Evolutionary conservation across 2,329 filamentous ascomycete genomes (phyloP).

Genomic region (Pseudogymnoascus sp.): DNA sequence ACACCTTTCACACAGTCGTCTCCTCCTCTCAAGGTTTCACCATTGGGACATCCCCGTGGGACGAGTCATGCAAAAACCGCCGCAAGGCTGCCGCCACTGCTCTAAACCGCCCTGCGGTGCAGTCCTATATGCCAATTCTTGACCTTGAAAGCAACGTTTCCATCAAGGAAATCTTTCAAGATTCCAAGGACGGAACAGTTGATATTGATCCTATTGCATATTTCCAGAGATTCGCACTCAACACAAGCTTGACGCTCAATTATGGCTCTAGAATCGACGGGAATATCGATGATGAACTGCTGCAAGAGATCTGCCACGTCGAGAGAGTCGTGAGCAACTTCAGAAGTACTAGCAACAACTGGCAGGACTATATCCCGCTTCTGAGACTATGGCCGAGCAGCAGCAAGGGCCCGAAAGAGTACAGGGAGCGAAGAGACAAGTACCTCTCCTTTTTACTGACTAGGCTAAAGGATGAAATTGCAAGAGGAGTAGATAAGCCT

Average conservation of each 20-base stretch:
- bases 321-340: constrained; percentile 71
- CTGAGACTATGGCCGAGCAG: constrained; percentile 56
- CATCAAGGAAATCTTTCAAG: constrained; percentile 62
- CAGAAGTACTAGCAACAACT: constrained; percentile 72
- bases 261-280: constrained; percentile 71
- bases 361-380: constrained; percentile 76
- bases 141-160: constrained; percentile 67
- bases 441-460: constrained; percentile 53
- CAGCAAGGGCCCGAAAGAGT: constrained; percentile 56
- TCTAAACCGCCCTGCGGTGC: constrained; percentile 65
- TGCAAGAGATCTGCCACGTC: constrained; percentile 67
- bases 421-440: constrained; percentile 58
- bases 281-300: constrained; percentile 56
- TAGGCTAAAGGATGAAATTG: constrained; percentile 53
- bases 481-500: constrained; percentile 55
- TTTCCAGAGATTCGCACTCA: constrained; percentile 68
- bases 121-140: constrained; percentile 75
- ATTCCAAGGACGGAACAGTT: constrained; percentile 51
- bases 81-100: constrained; percentile 74
- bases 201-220: constrained; percentile 66
- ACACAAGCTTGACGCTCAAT: constrained; percentile 69
- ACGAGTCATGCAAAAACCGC: constrained; percentile 68
- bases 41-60: constrained; percentile 77
- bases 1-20: constrained; percentile 75
- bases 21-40: constrained; percentile 72